A percentile compares a stretch with the other conserved stretches of the same genome.
Conservation (phyloP, 2,329 filamentous ascomycete genomes). For the Zelopaecilomyces penicillatus region DNA sequence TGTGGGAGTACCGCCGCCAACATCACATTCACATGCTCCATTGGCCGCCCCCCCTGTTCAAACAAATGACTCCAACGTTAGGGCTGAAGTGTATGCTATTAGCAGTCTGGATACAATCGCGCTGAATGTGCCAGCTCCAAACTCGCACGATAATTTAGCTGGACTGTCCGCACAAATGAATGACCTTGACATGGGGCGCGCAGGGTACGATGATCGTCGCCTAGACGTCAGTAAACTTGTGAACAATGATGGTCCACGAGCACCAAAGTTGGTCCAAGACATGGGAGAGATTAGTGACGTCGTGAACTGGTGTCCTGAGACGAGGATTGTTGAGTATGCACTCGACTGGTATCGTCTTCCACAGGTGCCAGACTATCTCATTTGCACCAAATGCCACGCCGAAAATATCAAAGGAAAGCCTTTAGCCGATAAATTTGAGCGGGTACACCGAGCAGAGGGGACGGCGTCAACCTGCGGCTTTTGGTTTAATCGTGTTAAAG, state of each 20-base stretch:
- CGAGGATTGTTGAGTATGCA: slow-evolving; percentile 18
- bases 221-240: background rate
- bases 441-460: slow-evolving; percentile 16
- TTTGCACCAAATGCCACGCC: slow-evolving; percentile 34
- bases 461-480: slow-evolving; percentile 23
- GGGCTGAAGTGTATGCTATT: no score
- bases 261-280: slow-evolving; percentile 6
- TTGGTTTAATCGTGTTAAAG: slow-evolving; percentile 23
- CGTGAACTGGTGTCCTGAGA: slow-evolving; percentile 20
- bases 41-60: no score
- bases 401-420: slow-evolving; percentile 25
- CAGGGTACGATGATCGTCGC: background rate
- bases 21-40: no score
- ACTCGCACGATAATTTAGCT: background rate
- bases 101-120: no score
- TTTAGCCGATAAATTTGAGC: slow-evolving; percentile 22
- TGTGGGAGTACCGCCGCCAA: no score
- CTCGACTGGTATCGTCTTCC: slow-evolving; percentile 24
- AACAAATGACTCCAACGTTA: no score
- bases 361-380: slow-evolving; percentile 20
- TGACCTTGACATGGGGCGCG: background rate
- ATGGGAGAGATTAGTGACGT: slow-evolving; percentile 16
- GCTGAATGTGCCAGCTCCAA: background rate
- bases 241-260: background rate
- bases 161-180: slow-evolving; percentile 2